Evolutionary conservation across 2,329 filamentous ascomycete genomes (phyloP).

Genomic region (Proliferodiscus dingleyae): DNA sequence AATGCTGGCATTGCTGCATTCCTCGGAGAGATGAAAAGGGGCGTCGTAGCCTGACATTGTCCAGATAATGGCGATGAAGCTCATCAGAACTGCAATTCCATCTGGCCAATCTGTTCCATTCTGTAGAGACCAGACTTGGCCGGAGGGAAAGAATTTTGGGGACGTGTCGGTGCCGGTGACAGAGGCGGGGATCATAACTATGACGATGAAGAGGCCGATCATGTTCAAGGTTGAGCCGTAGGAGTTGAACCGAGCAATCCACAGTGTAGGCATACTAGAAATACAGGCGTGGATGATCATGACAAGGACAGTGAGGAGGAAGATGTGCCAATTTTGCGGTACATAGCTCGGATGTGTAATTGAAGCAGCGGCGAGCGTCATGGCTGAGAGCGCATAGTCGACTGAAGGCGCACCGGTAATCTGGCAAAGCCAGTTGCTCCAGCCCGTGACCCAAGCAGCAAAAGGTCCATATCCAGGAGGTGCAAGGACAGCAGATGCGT

Average conservation of each 20-base stretch:
- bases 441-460: slow-evolving; percentile 64
- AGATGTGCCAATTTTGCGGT: slow-evolving; percentile 62
- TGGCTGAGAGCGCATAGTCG: slow-evolving; percentile 61
- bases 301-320: slow-evolving; percentile 60
- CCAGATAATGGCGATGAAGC: slow-evolving; percentile 66
- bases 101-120: slow-evolving; percentile 63
- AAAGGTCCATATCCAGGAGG: slow-evolving; percentile 61
- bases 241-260: slow-evolving; percentile 66
- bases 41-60: slow-evolving; percentile 64
- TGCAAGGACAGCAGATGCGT: slow-evolving; percentile 66
- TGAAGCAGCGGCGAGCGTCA: slow-evolving; percentile 67
- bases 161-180: slow-evolving; percentile 40
- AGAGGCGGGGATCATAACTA: slow-evolving; percentile 63
- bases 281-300: slow-evolving; percentile 62
- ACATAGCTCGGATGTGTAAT: slow-evolving; percentile 62
- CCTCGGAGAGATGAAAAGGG: slow-evolving; percentile 69
- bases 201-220: slow-evolving; percentile 57
- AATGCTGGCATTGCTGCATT: slow-evolving; percentile 68
- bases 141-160: slow-evolving; percentile 54
- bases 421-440: slow-evolving; percentile 67
- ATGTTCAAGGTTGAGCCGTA: slow-evolving; percentile 68
- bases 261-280: slow-evolving; percentile 65
- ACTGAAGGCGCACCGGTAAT: slow-evolving; percentile 63
- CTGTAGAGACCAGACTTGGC: slow-evolving; percentile 63
- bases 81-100: slow-evolving; percentile 65